phyloP scores from a whole-genome alignment of 768 basidiomycete genomes.

The Lyophyllum semitale region DNA sequence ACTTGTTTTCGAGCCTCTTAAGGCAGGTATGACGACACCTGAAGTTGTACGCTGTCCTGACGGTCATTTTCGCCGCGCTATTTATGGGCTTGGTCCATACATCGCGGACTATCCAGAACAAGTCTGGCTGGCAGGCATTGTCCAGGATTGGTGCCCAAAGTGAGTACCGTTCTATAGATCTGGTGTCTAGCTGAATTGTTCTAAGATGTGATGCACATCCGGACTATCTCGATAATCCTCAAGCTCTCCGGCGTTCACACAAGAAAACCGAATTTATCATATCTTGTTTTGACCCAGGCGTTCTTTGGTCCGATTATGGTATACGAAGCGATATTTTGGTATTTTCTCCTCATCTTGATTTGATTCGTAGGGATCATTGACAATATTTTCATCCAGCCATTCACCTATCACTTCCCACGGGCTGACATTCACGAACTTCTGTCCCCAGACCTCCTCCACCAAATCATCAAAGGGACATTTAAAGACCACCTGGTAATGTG shows the following conservation, averaged over 20 bases:
- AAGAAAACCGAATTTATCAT: conserved; percentile 26
- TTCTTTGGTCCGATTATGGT: conserved; percentile 35
- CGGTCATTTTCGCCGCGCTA: conserved; percentile 30
- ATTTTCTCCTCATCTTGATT: conserved; percentile 7
- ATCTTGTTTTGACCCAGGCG: conserved; percentile 23
- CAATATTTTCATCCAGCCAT: background rate
- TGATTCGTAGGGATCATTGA: background rate
- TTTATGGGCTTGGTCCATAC: conserved; percentile 33
- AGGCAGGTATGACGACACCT: conserved; percentile 24
- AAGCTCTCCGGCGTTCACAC: conserved; percentile 18
- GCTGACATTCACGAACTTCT: conserved; percentile 32
- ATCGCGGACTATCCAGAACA: conserved; percentile 43
- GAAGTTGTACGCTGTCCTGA: conserved; percentile 30
- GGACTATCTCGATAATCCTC: conserved; percentile 18
- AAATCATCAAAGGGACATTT: conserved; percentile 33
- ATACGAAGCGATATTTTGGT: conserved; percentile 32
- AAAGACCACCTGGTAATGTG: conserved; percentile 33
- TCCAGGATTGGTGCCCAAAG: conserved; percentile 22
- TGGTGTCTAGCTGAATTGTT: background rate
- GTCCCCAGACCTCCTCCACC: conserved; percentile 31
- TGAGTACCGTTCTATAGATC: conserved; percentile 10
- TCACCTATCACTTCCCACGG: background rate
- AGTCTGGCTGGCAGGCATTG: conserved; percentile 25
- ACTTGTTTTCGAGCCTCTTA: conserved; percentile 16
- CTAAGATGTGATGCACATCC: conserved; percentile 24